These are phyloP conservation scores for Pseudogymnoascus sp. DNA, from an alignment of 2,329 filamentous ascomycete species.

Conservation along the genomic window DNA sequence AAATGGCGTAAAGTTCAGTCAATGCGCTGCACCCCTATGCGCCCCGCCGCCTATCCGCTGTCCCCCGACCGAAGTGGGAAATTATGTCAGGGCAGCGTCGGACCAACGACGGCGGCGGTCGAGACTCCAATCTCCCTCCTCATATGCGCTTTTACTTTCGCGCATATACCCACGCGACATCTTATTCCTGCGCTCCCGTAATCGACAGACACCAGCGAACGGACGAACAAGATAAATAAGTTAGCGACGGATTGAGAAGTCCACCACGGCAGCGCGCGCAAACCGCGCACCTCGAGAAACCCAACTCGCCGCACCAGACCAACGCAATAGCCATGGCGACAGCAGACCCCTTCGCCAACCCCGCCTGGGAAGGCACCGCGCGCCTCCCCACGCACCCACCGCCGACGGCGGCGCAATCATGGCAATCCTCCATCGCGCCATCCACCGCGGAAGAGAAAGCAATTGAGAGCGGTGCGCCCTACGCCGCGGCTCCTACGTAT, in stretches of 20 bases:
- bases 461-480: not conserved
- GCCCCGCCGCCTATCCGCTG: not conserved
- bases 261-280: not conserved
- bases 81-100: not conserved
- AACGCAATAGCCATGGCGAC: not conserved
- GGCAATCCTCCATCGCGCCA: not conserved
- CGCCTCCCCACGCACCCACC: not conserved
- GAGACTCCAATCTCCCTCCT: not conserved
- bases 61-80: not conserved
- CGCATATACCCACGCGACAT: not conserved
- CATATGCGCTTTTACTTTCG: not conserved
- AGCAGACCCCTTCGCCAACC: not conserved
- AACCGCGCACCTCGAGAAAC: not conserved
- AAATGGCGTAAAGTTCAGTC: not conserved
- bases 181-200: not conserved
- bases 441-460: not conserved
- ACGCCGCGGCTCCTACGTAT: not conserved
- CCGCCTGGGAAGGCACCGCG: not conserved
- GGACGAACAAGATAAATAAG: not conserved
- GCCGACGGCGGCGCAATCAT: not conserved
- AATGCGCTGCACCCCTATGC: not conserved
- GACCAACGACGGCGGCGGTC: not conserved
- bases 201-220: not conserved
- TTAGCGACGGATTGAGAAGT: not conserved
- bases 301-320: not conserved